phyloP scores from a whole-genome alignment of 78 protist genomes.

The Dictyostelium capitatum region DNA sequence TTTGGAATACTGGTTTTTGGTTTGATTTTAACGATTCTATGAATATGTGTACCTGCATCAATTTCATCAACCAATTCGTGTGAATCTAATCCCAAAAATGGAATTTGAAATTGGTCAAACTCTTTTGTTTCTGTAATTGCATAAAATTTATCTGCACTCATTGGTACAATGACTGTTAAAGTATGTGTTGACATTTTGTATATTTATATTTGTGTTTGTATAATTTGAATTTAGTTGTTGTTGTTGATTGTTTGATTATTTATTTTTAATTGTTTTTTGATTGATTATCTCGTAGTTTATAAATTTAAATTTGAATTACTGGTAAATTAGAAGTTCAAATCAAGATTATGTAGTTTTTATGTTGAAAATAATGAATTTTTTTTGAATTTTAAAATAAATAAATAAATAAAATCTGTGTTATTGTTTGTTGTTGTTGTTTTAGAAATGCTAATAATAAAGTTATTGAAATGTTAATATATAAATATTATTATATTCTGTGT shows the following conservation, averaged over 20 bases:
- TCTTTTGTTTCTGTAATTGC: constrained; percentile 61
- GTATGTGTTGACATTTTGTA: constrained; percentile 72
- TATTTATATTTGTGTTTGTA: not conserved
- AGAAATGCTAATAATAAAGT: no score
- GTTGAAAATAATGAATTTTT: constrained; percentile 12
- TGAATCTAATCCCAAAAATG: constrained; percentile 53
- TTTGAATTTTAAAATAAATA: not conserved
- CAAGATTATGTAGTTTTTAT: not conserved
- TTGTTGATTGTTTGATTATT: not conserved
- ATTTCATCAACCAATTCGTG: constrained; percentile 54
- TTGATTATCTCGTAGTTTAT: not conserved
- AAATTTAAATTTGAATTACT: constrained; percentile 1
- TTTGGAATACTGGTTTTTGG: constrained; percentile 78
- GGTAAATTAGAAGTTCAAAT: not conserved
- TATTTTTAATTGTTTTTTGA: not conserved
- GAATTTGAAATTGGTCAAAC: constrained; percentile 69
- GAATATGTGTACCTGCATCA: constrained; percentile 30
- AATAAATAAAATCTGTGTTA: not conserved
- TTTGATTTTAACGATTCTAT: constrained; percentile 61
- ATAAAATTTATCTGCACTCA: constrained; percentile 69
- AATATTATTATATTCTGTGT: no score
- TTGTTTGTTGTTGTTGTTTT: no score
- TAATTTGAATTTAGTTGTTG: not conserved
- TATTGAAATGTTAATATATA: no score
- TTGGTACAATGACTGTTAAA: constrained; percentile 48